Conservation (phyloP, 2,329 filamentous ascomycete genomes). For the Aquanectria penicillioides region DNA sequence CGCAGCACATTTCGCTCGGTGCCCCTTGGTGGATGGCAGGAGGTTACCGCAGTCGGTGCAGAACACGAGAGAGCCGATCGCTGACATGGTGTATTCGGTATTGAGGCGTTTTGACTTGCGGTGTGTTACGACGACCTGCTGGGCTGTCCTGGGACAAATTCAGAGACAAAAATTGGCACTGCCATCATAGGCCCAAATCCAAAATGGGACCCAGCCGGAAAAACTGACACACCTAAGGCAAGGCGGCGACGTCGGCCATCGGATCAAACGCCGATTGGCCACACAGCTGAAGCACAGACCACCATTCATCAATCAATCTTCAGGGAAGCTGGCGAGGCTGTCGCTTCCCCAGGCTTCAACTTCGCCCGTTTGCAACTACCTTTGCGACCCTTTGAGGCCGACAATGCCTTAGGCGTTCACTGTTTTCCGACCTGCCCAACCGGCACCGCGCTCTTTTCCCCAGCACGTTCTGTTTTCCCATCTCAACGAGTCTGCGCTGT, state of each 20-base stretch:
- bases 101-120: constrained; percentile 11
- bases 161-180: constrained; percentile 40
- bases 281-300: constrained; percentile 32
- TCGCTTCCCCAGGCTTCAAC: constrained; percentile 36
- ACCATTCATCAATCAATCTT: constrained; percentile 27
- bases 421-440: constrained; percentile 14
- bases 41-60: constrained; percentile 94
- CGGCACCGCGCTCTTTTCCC: constrained; percentile 1
- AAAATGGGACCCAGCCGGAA: constrained; percentile 39
- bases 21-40: constrained; percentile 81
- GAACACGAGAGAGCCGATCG: constrained; percentile 91
- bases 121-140: background rate
- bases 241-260: constrained; percentile 29
- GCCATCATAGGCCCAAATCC: constrained; percentile 34
- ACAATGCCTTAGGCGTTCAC: constrained; percentile 39
- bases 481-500: constrained; percentile 13
- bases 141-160: constrained; percentile 22
- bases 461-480: background rate
- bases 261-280: constrained; percentile 43
- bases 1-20: constrained; percentile 78
- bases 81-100: constrained; percentile 71
- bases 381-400: constrained; percentile 16
- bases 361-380: constrained; percentile 26
- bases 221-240: constrained; percentile 41
- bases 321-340: constrained; percentile 41